These are phyloP conservation scores for Inonotus obliquus DNA, from an alignment of 1,284 basidiomycete genomes.

Conservation along the genomic window DNA sequence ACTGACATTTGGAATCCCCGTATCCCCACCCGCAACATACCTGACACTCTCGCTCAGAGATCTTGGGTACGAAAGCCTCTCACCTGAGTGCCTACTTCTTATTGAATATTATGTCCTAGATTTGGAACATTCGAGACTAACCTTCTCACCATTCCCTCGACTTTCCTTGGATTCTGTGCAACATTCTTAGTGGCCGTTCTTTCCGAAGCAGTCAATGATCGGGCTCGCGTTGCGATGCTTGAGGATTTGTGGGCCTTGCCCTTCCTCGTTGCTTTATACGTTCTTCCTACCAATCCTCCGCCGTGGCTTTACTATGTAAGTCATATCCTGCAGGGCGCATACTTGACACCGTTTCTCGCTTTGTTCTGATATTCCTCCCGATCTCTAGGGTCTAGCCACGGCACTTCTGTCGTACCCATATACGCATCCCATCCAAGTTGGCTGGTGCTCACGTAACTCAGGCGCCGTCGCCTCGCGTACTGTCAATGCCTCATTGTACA, in stretches of 20 bases:
- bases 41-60: conserved; percentile 57
- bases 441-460: conserved; percentile 51
- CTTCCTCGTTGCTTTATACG: conserved; percentile 45
- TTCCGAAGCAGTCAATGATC: conserved; percentile 44
- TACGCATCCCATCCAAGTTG: conserved; percentile 40
- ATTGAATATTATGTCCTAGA: conserved; percentile 25
- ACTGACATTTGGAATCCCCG: conserved; percentile 44
- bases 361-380: neutral
- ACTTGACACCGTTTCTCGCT: neutral
- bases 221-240: conserved; percentile 42
- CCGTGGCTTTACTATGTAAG: conserved; percentile 44
- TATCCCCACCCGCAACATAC: conserved; percentile 46
- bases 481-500: conserved; percentile 51
- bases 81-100: too few species aligned
- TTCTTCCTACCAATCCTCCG: conserved; percentile 39
- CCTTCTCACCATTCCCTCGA: conserved; percentile 54
- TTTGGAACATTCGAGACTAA: conserved; percentile 60
- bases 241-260: conserved; percentile 50
- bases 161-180: conserved; percentile 37
- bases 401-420: conserved; percentile 32
- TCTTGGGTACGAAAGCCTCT: conserved; percentile 36
- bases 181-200: conserved; percentile 41
- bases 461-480: conserved; percentile 52
- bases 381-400: conserved; percentile 26
- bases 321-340: neutral